A percentile compares a stretch with the other conserved stretches of the same genome.
These are phyloP conservation scores for Aspergillus homomorphus DNA, from an alignment of 495 filamentous ascomycete species.

Conservation along the genomic window DNA sequence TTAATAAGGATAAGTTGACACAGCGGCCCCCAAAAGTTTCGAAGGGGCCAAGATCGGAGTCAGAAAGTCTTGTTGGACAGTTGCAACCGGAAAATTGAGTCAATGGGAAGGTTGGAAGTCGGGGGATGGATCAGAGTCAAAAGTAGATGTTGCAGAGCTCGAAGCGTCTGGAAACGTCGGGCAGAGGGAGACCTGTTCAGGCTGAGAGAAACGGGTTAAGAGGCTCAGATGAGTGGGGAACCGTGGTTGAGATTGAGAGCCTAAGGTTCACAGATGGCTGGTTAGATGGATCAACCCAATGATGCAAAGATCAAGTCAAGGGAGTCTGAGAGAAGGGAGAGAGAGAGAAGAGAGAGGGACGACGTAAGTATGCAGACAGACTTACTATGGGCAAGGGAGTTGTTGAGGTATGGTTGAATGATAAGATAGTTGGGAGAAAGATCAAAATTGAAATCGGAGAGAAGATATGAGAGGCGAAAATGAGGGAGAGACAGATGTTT, in stretches of 20 bases:
- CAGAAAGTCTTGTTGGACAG: slow-evolving; percentile 8
- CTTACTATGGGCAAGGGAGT: background rate
- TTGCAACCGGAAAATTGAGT: slow-evolving; percentile 9
- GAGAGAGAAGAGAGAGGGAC: background rate
- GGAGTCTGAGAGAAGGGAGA: background rate
- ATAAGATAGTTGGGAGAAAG: background rate
- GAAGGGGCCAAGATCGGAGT: slow-evolving; percentile 30
- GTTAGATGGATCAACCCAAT: slow-evolving; percentile 16
- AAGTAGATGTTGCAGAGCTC: background rate
- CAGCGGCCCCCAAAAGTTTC: slow-evolving; percentile 16
- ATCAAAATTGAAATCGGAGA: background rate
- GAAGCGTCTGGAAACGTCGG: slow-evolving; percentile 41
- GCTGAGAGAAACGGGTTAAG: background rate
- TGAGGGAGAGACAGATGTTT: background rate
- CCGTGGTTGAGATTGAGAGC: slow-evolving; percentile 7
- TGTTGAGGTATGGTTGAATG: background rate
- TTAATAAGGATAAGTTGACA: slow-evolving; percentile 28
- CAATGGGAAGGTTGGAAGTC: slow-evolving; percentile 1
- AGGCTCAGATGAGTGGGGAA: background rate
- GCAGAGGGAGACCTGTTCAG: slow-evolving; percentile 5
- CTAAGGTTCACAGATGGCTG: slow-evolving; percentile 12
- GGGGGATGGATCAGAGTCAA: background rate
- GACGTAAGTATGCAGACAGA: background rate
- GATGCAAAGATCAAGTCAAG: slow-evolving; percentile 5
- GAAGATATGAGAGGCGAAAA: background rate